phyloP scores from a whole-genome alignment of 306 rosid species.

The peach (Prunus persica) region DNA sequence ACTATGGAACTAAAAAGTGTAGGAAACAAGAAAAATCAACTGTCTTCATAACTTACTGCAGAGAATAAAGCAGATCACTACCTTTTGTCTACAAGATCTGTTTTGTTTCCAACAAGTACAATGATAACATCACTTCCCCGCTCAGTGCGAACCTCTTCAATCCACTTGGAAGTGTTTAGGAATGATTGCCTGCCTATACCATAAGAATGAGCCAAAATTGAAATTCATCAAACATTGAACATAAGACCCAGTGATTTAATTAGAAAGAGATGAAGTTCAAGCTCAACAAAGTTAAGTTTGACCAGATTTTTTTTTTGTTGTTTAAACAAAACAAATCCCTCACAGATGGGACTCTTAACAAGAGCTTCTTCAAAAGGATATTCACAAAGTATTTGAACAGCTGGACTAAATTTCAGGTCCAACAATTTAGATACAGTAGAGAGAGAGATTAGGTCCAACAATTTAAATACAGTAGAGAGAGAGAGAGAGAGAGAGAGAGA shows the following conservation, averaged over 20 bases:
- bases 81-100: slow-evolving; percentile 95
- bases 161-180: slow-evolving; percentile 79
- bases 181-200: slow-evolving; percentile 70
- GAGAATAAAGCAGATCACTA: slow-evolving; percentile 23
- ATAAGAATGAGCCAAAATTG: background rate
- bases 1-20: background rate
- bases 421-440: background rate
- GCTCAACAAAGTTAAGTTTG: background rate
- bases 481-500: background rate
- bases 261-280: background rate
- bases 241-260: background rate
- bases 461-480: no score
- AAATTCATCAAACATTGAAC: background rate
- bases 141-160: slow-evolving; percentile 91
- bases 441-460: no score
- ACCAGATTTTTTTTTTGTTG: background rate
- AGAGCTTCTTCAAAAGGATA: background rate
- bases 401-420: background rate
- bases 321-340: background rate
- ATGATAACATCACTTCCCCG: slow-evolving; percentile 84
- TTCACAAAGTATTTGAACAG: background rate
- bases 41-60: background rate
- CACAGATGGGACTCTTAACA: background rate
- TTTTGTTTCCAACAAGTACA: slow-evolving; percentile 87
- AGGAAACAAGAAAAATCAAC: background rate